Base-by-base conservation (phyloP, 495 filamentous ascomycete species). In the Massariosphaeria phaeospora region DNA sequence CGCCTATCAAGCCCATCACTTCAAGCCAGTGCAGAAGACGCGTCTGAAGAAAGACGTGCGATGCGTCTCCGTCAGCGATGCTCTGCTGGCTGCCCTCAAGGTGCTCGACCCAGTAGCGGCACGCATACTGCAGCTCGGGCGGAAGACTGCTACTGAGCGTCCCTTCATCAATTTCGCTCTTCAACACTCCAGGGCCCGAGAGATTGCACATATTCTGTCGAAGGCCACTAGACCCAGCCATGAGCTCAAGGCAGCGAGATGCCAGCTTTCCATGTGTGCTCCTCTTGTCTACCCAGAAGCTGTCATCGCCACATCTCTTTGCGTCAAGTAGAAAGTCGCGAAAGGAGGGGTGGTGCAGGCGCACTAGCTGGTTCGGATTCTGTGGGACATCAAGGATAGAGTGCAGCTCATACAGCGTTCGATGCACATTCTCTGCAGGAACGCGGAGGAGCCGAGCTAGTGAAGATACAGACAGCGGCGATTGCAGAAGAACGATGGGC, bases 271-370 rank as follows among this genome's bases (percentile, higher is more conserved):
- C 12, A 53, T 78, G 67, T 1, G 62, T 54, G 46, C 61, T 27
- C 52, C 55, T 59, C 59, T 75, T 67, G 45, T 76, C 62, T 17
- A 76, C 59, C 62, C 65, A 70, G 59, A 75, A 74, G 20, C 27
- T 25, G 38, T 30, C 35, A 52, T 69, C 63, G 4, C 35, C 27
- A 26, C 49, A 52, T 21, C 44, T 69, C 45, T 61, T 62, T 12
- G 64, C 45, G 34, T 74, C 67, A 36, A 78, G 42, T 12, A 81
- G 70, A 56, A 73, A 79, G 57, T 79, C 76, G 39, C 73, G 74
- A 53, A 81, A 76, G n/a, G 75, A 78, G 13, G 66, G 69, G 52
- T 81, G 75, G 35, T 71, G 70, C 1, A 74, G 60, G n/a, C 67
- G 66, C 21, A 79, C 41, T 3, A 67, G 67, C 10, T 23, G n/a